Base-by-base conservation (phyloP, 768 basidiomycete species). In the Mrakia blollopis region DNA sequence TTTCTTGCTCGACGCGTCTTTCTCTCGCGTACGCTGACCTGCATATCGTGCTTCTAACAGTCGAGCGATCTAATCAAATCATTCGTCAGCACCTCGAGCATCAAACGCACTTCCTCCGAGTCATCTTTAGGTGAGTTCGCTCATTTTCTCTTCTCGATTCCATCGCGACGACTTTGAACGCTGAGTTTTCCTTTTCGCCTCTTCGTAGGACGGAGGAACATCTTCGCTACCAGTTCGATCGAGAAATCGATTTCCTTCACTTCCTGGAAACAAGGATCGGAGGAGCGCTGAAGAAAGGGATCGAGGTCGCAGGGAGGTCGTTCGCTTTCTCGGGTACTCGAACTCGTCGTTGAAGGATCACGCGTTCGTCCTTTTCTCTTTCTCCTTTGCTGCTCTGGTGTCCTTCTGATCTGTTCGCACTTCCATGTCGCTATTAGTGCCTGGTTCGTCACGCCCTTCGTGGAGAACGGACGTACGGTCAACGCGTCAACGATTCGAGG, bases 401-500 rank as follows among this genome's bases (percentile, higher is more conserved):
- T 7, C 10, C 11, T 61, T 1, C n/a, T 61, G n/a, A 61, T 8
- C 25, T 25, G 28, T 32, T 32, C 2, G 60, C 4, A 4, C n/a
- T 61, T n/a, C 60, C 13, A 3, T 16, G n/a, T 57, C 18, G 7
- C 18, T 14, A 28, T 16, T n/a, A 61, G 60, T 16, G 60, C 60
- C 23, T 61, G 60, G 60, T 61, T 61, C n/a, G 60, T 30, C n/a
- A 61, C 60, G 28, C 60, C 60, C 60, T 61, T 61, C 32, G 21
- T 61, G n/a, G 60, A 61, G 60, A 32, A 61, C 21, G 60, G 60
- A 32, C n/a, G 60, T n/a, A 61, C n/a, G n/a, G 32, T 93, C 39
- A 84, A 85, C 67, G 88, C 89, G 6, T 65, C 81, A 6, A 82
- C 79, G 6, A 91, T 92, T 78, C 89, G 91, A 60, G 62, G 79